Evolutionary conservation across 768 basidiomycete genomes (phyloP).

Genomic region (Russula sp.): DNA sequence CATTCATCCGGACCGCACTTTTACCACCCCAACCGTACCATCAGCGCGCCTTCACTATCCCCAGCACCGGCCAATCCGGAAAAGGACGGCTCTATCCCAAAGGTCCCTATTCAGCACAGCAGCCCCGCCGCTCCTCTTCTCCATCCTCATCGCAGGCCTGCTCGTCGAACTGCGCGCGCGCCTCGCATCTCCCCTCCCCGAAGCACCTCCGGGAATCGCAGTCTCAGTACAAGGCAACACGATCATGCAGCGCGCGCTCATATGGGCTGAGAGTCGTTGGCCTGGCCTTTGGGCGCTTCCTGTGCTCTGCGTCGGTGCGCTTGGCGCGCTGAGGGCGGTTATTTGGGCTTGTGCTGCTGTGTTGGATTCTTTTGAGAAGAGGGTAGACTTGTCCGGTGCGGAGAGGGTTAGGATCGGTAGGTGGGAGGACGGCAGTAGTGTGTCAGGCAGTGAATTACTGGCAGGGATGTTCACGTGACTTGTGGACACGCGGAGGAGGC

Average conservation of each 20-base stretch:
- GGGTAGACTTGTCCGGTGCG: not conserved
- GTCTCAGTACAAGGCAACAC: constrained; percentile 4
- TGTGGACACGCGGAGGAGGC: no score
- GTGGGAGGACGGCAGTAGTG: constrained; percentile 23
- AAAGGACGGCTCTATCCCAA: not conserved
- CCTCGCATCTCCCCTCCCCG: constrained; percentile 13
- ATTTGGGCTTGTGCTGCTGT: constrained; percentile 8
- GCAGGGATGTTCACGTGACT: constrained; percentile 23
- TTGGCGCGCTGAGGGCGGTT: not conserved
- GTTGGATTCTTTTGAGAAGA: not conserved
- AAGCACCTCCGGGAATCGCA: not conserved
- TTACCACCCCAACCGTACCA: not conserved
- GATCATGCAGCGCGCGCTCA: constrained; percentile 10
- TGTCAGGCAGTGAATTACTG: constrained; percentile 21
- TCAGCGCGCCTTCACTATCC: not conserved
- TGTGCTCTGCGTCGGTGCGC: constrained; percentile 2
- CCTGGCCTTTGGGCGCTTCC: constrained; percentile 20
- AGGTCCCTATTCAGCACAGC: constrained; percentile 5
- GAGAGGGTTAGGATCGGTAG: constrained; percentile 19
- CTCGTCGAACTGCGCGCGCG: constrained; percentile 16
- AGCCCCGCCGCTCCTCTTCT: constrained; percentile 16
- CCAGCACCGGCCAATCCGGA: not conserved
- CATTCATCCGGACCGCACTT: not conserved
- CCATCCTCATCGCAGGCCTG: constrained; percentile 14
- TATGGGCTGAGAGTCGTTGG: constrained; percentile 26